These are phyloP conservation scores for Aphanomyces stellatus DNA, from an alignment of 352 stramenopile genomes.

Conservation along the genomic window DNA sequence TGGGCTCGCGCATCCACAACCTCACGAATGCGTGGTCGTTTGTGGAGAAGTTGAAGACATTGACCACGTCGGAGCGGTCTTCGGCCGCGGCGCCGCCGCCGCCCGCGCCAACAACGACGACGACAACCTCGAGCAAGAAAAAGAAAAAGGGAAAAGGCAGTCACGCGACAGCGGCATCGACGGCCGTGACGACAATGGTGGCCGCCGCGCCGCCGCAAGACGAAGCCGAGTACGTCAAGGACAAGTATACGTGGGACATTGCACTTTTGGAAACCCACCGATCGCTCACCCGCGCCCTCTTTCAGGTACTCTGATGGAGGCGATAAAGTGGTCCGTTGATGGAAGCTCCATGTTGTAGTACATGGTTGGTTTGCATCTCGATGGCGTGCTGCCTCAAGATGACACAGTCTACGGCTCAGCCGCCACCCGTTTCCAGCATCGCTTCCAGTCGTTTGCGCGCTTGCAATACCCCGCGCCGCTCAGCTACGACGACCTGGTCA, in stretches of 20 bases:
- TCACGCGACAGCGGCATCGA: not conserved
- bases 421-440: slow-evolving; percentile 65
- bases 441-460: slow-evolving; percentile 64
- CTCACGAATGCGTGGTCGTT: slow-evolving; percentile 72
- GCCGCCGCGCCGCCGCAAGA: slow-evolving; percentile 8
- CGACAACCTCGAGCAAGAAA: slow-evolving; percentile 5
- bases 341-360: not conserved
- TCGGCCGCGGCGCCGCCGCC: slow-evolving; percentile 11
- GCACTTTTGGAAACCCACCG: slow-evolving; percentile 70
- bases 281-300: slow-evolving; percentile 67
- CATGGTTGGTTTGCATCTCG: slow-evolving; percentile 56
- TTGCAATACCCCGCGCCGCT: slow-evolving; percentile 64
- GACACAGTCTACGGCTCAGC: slow-evolving; percentile 48
- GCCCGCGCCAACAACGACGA: not conserved
- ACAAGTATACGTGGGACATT: slow-evolving; percentile 65
- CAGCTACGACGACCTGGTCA: slow-evolving; percentile 53
- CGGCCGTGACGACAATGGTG: not conserved
- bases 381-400: slow-evolving; percentile 41
- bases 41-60: slow-evolving; percentile 70
- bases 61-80: slow-evolving; percentile 29
- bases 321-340: not conserved
- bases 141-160: not conserved
- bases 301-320: slow-evolving; percentile 32
- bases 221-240: slow-evolving; percentile 31
- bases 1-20: slow-evolving; percentile 75